Conservation (phyloP, 495 filamentous ascomycete species). For the Aspergillus carlsbadensis region DNA sequence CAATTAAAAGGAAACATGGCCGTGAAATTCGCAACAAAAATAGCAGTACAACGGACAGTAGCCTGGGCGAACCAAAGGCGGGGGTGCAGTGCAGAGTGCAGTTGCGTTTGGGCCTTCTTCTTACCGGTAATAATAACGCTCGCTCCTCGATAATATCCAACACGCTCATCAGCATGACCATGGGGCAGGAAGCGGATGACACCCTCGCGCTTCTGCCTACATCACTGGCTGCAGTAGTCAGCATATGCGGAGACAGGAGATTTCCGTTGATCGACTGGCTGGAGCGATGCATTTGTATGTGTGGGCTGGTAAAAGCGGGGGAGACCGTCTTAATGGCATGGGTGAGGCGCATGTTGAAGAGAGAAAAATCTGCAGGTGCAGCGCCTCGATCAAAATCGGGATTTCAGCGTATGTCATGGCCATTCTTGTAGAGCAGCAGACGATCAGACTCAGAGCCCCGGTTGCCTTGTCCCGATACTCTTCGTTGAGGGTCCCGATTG, state of each 20-base stretch:
- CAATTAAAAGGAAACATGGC: conserved; percentile 7
- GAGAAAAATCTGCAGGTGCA: conserved; percentile 13
- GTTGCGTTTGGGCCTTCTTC: conserved; percentile 14
- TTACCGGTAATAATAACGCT: background rate
- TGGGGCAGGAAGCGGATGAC: background rate
- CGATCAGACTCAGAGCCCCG: conserved; percentile 1
- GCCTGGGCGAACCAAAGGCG: conserved; percentile 3
- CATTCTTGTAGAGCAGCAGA: background rate
- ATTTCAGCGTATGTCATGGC: background rate
- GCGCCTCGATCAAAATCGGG: conserved; percentile 11
- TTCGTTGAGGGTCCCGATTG: background rate
- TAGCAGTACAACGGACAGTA: conserved; percentile 3
- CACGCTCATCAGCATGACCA: conserved; percentile 1
- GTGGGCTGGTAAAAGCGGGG: conserved; percentile 12
- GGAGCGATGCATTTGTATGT: background rate
- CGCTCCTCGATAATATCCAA: no score
- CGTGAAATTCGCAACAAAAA: background rate
- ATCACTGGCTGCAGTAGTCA: background rate
- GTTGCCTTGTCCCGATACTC: conserved; percentile 12
- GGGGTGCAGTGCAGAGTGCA: conserved; percentile 6
- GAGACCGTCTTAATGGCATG: conserved; percentile 12
- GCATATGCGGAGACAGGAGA: background rate
- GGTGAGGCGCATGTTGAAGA: conserved; percentile 9
- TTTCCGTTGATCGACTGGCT: background rate
- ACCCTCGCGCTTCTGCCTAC: conserved; percentile 1